phyloP scores from a whole-genome alignment of 1,284 basidiomycete genomes.

The Tremellales sp. region DNA sequence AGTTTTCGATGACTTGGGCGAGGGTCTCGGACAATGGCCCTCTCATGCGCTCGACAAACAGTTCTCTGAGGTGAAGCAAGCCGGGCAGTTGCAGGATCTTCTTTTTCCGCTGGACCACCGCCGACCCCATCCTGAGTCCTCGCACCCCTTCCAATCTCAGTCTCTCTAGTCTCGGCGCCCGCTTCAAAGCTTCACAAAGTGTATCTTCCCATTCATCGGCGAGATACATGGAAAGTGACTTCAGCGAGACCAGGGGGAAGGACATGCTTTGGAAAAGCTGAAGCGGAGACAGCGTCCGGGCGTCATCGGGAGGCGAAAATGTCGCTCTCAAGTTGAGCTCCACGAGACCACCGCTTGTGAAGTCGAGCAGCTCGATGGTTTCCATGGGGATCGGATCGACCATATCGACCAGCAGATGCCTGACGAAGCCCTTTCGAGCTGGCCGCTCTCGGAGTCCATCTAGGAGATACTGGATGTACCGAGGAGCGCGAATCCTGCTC shows the following conservation, averaged over 20 bases:
- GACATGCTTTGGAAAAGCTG: too few species aligned
- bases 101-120: too few species aligned
- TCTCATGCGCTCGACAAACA: slow-evolving; percentile 5
- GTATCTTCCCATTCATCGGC: slow-evolving; percentile 7
- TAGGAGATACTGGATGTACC: not conserved
- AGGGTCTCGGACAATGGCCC: not conserved
- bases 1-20: not conserved
- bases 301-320: too few species aligned
- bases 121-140: not conserved
- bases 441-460: not conserved
- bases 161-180: slow-evolving; percentile 1
- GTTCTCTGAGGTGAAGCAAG: not conserved
- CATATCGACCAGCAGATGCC: not conserved
- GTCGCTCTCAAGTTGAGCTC: too few species aligned
- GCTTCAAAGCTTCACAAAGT: not conserved
- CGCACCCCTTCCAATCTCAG: not conserved
- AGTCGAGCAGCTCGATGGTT: too few species aligned
- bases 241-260: not conserved
- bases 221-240: not conserved
- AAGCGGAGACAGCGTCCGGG: too few species aligned
- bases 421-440: not conserved
- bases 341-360: too few species aligned
- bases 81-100: not conserved
- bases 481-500: not conserved
- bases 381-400: too few species aligned